Percentiles rank a stretch among this genome's conserved stretches.
phyloP scores from a whole-genome alignment of 202 grass and related monocot genomes.

The Digitaria exilis region DNA sequence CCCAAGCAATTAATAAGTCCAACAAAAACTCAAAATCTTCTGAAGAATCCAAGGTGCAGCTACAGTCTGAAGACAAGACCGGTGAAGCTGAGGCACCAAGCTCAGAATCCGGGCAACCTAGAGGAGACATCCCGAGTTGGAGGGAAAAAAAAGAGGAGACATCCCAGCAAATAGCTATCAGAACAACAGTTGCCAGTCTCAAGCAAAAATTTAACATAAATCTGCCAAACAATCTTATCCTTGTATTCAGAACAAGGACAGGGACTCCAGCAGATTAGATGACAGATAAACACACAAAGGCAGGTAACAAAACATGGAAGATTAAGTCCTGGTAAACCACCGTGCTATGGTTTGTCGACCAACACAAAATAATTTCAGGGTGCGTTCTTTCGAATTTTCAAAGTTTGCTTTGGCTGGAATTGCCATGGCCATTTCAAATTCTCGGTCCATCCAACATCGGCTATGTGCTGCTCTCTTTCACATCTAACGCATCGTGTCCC shows the following conservation, averaged over 20 bases:
- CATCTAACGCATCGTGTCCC: no score
- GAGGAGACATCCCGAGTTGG: no score
- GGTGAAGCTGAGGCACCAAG: background rate
- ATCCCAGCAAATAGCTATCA: constrained; percentile 1
- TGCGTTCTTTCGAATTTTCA: no score
- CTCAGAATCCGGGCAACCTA: background rate
- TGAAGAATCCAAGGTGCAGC: constrained; percentile 21
- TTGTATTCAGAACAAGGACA: background rate
- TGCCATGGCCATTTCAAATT: no score
- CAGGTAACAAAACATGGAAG: background rate
- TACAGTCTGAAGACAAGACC: constrained; percentile 4
- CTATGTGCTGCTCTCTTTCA: no score
- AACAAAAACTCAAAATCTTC: constrained; percentile 5
- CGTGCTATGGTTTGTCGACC: background rate
- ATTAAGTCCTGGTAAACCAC: background rate
- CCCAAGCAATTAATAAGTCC: background rate
- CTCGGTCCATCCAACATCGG: no score
- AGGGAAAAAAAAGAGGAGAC: no score
- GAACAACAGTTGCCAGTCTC: constrained; percentile 16
- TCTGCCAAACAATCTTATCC: background rate
- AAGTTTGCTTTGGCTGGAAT: no score
- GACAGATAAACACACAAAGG: background rate
- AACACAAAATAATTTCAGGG: no score
- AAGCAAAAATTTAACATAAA: constrained; percentile 17
- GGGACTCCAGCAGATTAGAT: constrained; percentile 1